These are phyloP conservation scores for Talaromyces sp. DNA, from an alignment of 2,329 filamentous ascomycete genomes.

Conservation along the genomic window DNA sequence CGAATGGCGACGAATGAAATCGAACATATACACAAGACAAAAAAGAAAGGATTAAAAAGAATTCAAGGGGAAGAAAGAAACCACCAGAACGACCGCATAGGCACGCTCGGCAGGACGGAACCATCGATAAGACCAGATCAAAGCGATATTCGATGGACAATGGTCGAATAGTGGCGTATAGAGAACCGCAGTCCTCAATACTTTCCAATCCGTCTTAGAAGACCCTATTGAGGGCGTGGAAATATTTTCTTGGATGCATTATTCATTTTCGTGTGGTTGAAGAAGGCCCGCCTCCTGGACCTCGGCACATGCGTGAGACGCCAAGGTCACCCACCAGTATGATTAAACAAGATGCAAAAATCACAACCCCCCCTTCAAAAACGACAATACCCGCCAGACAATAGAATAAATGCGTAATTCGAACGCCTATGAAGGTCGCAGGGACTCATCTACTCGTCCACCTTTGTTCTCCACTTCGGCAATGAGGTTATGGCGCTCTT, in stretches of 20 bases:
- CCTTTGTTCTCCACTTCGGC: conserved; percentile 62
- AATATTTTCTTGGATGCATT: conserved; percentile 17
- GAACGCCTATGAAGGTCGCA: conserved; percentile 31
- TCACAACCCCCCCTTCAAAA: neutral
- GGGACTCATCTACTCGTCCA: conserved; percentile 54
- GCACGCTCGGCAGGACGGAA: neutral
- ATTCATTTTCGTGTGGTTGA: conserved; percentile 11
- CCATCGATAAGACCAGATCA: neutral
- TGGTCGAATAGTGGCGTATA: neutral
- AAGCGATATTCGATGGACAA: neutral
- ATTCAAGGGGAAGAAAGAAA: neutral
- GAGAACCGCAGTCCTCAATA: neutral
- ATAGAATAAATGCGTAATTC: neutral
- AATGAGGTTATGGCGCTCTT: conserved; percentile 61
- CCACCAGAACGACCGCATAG: neutral
- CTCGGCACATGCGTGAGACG: conserved; percentile 16
- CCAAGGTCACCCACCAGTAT: neutral
- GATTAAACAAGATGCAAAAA: neutral
- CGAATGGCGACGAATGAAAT: conserved; percentile 7
- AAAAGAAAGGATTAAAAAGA: neutral
- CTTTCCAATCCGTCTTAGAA: neutral
- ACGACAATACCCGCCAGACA: neutral
- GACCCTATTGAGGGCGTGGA: conserved; percentile 2
- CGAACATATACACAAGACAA: neutral
- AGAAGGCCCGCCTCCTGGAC: conserved; percentile 10